Base-by-base conservation (phyloP, 2,329 filamentous ascomycete species). In the Stachybotrys echinatus region DNA sequence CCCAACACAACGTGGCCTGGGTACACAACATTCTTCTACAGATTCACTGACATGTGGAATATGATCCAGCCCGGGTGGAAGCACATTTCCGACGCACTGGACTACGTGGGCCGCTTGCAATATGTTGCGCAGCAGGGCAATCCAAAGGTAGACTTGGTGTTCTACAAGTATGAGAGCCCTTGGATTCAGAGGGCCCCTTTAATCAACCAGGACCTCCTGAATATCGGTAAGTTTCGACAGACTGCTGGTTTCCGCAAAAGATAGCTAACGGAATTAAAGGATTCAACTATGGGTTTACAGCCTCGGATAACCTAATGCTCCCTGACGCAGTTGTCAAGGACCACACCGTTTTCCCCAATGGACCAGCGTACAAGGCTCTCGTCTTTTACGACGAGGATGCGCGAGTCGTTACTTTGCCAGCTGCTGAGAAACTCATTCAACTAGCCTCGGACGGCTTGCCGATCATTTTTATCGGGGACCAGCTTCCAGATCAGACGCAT, bases 1-100 rank as follows among this genome's bases (percentile, higher is more conserved):
- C 57, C 58, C 0, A 68, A 71, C 45, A 77, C 75, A 1, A 76
- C 75, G 0, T 79, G 75, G 74, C 75, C 75, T 0, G 72, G 70
- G 0, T 74, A 67, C 47, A 70, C 69, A 1, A 64, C 73, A 0
- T 77, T 77, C 50, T 50, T 48, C 6, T 77, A 73, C 52, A 39
- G 61, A 0, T 75, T 70, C 48, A 65, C 67, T 0, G 70, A 73
- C n/a, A 65, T 70, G 58, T 66, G 69, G 50, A 61, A 61, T 5
- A 60, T 56, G 0, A 61, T 67, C 6, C 68, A 45, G n/a, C 42
- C 42, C 21, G 6, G 20, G 4, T 45, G 42, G 22, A 12, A 45
- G 20, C 5, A 45, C 4, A 23, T 5, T 12, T 23, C 20, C 17
- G 3, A 22, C 6, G 19, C 6, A 12, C 22, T 45, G 42, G 42